Evolutionary conservation across 2,329 filamentous ascomycete species (phyloP).

Genomic region (Bipolaris bicolor): DNA sequence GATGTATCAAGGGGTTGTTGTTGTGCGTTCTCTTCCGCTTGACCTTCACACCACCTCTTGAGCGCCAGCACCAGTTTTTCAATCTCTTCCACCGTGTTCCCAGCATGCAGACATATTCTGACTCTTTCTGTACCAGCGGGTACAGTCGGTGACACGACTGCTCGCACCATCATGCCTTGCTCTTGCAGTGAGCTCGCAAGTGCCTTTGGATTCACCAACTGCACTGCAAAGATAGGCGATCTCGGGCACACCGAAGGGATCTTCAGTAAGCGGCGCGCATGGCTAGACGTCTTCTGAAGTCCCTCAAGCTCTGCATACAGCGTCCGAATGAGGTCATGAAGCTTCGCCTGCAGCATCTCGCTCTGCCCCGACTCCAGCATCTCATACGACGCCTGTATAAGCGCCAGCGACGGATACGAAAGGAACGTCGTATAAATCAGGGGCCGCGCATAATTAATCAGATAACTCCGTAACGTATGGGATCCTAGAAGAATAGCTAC

Average conservation of each 20-base stretch:
- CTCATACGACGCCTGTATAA: slow-evolving; percentile 47
- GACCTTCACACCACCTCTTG: slow-evolving; percentile 37
- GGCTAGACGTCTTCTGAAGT: slow-evolving; percentile 16
- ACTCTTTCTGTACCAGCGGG: slow-evolving; percentile 50
- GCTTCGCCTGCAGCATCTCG: slow-evolving; percentile 27
- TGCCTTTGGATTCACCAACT: slow-evolving; percentile 33
- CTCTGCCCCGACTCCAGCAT: slow-evolving; percentile 34
- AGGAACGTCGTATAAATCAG: slow-evolving; percentile 54
- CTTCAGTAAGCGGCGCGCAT: slow-evolving; percentile 20
- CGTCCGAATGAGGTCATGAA: slow-evolving; percentile 30
- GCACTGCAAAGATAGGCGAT: slow-evolving; percentile 45
- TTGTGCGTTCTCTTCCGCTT: neutral
- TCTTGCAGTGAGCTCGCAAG: slow-evolving; percentile 38
- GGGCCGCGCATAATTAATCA: slow-evolving; percentile 49
- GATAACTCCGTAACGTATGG: slow-evolving; percentile 37
- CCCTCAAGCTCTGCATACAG: slow-evolving; percentile 29
- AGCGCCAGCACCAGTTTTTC: slow-evolving; percentile 39
- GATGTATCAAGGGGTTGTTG: neutral
- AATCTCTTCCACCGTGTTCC: slow-evolving; percentile 49
- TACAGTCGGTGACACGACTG: slow-evolving; percentile 52
- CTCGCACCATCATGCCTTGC: slow-evolving; percentile 43
- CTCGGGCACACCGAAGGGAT: slow-evolving; percentile 36
- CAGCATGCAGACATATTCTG: slow-evolving; percentile 51
- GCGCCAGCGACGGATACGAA: slow-evolving; percentile 50
- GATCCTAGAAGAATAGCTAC: slow-evolving; percentile 44